These are phyloP conservation scores for Chalciporus chontae DNA, from an alignment of 768 basidiomycete species.

Conservation along the genomic window DNA sequence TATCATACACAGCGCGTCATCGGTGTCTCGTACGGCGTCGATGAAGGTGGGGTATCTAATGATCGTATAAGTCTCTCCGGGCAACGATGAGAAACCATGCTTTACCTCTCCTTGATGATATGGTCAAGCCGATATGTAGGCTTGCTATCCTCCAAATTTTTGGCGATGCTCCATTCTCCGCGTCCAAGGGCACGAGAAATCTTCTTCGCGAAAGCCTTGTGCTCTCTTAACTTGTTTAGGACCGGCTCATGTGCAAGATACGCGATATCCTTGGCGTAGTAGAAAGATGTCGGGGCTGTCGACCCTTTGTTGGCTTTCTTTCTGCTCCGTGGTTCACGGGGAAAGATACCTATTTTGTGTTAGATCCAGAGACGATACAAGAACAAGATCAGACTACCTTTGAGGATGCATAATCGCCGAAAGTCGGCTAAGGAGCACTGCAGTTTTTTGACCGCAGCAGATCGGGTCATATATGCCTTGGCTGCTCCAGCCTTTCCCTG, in stretches of 20 bases:
- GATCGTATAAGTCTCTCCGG: conserved; percentile 7
- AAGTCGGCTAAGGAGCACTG: conserved; percentile 98
- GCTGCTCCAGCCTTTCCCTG: conserved; percentile 92
- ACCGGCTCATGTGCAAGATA: conserved; percentile 97
- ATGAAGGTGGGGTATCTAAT: conserved; percentile 93
- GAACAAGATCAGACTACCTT: conserved; percentile 56
- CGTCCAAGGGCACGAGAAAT: conserved; percentile 88
- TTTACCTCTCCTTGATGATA: conserved; percentile 93
- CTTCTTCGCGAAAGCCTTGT: conserved; percentile 98
- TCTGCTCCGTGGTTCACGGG: conserved; percentile 87
- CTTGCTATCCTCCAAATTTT: conserved; percentile 89
- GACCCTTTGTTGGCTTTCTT: conserved; percentile 98
- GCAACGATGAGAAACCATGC: not conserved
- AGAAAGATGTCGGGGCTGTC: conserved; percentile 95
- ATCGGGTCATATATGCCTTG: conserved; percentile 88
- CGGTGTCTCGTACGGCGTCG: conserved; percentile 92
- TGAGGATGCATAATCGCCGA: conserved; percentile 92
- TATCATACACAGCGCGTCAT: conserved; percentile 94
- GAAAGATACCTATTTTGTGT: conserved; percentile 77
- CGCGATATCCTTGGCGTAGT: conserved; percentile 96
- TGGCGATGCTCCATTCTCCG: conserved; percentile 93
- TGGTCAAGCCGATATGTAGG: conserved; percentile 92
- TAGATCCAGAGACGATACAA: conserved; percentile 4
- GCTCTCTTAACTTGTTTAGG: conserved; percentile 88
- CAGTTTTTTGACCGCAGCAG: conserved; percentile 88